Evolutionary conservation across 768 basidiomycete genomes (phyloP), one percentile per base, ranked within the genome.

Genomic region (Suillus bovinus): DNA sequence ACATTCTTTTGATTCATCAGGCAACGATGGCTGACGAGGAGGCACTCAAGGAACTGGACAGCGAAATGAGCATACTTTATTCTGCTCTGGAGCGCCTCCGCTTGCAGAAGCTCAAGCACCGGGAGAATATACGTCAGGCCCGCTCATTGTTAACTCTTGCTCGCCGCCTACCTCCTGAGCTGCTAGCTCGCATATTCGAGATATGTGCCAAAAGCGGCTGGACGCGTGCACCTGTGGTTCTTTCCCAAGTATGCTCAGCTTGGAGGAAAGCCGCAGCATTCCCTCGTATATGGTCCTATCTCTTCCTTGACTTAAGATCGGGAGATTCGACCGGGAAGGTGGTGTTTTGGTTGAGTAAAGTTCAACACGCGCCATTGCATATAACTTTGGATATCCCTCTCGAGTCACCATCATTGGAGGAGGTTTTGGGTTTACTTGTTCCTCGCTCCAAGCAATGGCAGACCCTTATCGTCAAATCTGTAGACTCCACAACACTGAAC

Each of bases 271-370:
- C 84, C 1, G 76, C 83, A 17, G 71, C 70, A 44, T 74, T 76
- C 41, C 84, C 86, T n/a, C 73, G 78, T 24, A 78, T 86, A 27
- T 88, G 86, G 87, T 84, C 85, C 5, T 76, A 80, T 67, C 67
- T 87, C 59, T 82, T 84, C 62, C 74, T 87, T 57, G 78, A 85
- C 62, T 74, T 78, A 59, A 80, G 84, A 64, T 73, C 75, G 44
- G 70, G 77, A 22, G 70, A 82, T 61, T 77, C 81, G 39, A 71
- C 72, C 60, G 71, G 74, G 3, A 78, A 80, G 63, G 81, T 81
- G 24, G 76, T 68, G 20, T 75, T 82, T 59, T 87, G 85, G 84
- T 79, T 88, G 17, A 71, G 75, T 56, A 83, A 75, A 64, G 82
- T 82, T 9, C 73, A 74, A 46, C 69, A 73, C 33, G 78, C 78